phyloP scores from a whole-genome alignment of 176 grass and related monocot genomes.

The Avena atlantica region DNA sequence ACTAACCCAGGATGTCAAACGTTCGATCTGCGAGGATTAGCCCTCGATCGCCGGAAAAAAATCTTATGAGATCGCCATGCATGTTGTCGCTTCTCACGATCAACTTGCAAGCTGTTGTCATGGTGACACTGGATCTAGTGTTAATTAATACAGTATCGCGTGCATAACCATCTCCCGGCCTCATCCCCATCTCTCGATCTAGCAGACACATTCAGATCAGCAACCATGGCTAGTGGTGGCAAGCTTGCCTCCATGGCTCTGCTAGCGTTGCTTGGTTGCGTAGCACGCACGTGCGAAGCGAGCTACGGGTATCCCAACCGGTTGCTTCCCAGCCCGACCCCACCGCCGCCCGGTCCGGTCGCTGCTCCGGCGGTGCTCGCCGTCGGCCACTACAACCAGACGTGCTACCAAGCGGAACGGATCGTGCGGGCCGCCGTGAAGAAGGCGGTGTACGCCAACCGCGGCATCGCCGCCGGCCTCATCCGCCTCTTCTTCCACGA shows the following conservation, averaged over 20 bases:
- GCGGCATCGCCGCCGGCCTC: conserved; percentile 45
- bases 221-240: not conserved
- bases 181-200: not conserved
- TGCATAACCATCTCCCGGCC: not conserved
- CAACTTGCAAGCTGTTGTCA: not conserved
- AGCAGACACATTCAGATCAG: not conserved
- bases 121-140: not conserved
- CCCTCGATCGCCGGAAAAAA: not conserved
- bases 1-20: not conserved
- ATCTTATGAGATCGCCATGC: no score
- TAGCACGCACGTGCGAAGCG: not conserved
- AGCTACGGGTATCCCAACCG: not conserved
- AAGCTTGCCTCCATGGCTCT: not conserved
- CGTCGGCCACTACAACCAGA: conserved; percentile 47
- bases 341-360: not conserved
- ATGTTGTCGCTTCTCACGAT: not conserved
- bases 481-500: conserved; percentile 65
- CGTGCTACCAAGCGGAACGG: conserved; percentile 39
- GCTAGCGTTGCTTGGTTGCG: not conserved
- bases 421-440: conserved; percentile 27
- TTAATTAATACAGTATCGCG: not conserved
- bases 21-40: not conserved
- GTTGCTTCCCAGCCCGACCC: not conserved
- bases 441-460: not conserved
- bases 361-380: not conserved